These are phyloP conservation scores for Erysiphe neolycopersici DNA, from an alignment of 2,329 filamentous ascomycete genomes.

Conservation along the genomic window DNA sequence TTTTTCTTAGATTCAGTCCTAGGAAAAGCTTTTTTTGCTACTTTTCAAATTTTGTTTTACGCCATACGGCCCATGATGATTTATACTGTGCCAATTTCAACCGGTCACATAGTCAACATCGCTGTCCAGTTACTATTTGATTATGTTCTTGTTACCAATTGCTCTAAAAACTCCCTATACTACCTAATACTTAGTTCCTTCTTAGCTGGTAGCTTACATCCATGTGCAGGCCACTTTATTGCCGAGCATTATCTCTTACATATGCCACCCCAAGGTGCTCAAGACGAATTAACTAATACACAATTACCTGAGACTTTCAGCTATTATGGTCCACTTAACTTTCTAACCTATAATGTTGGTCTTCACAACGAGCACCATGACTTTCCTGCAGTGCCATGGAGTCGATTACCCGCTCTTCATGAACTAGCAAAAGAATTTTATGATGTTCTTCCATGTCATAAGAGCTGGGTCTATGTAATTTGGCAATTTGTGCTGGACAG, in stretches of 20 bases:
- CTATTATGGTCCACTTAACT: conserved; percentile 83
- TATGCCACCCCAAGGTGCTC: conserved; percentile 23
- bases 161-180: conserved; percentile 37
- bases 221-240: conserved; percentile 92
- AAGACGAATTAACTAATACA: conserved; percentile 24
- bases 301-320: conserved; percentile 81
- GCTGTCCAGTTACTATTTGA: conserved; percentile 55
- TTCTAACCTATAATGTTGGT: conserved; percentile 89
- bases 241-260: conserved; percentile 83
- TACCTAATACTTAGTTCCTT: conserved; percentile 83
- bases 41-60: conserved; percentile 98
- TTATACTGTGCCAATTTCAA: conserved; percentile 68
- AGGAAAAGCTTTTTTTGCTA: conserved; percentile 96
- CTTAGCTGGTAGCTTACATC: conserved; percentile 78
- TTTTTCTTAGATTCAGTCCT: conserved; percentile 81
- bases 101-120: conserved; percentile 64
- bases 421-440: conserved; percentile 79
- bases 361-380: conserved; percentile 98
- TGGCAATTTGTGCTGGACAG: conserved; percentile 90
- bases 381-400: conserved; percentile 94
- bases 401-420: conserved; percentile 49
- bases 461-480: conserved; percentile 77
- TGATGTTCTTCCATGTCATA: conserved; percentile 57
- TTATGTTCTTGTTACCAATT: conserved; percentile 31
- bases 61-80: conserved; percentile 86